Conservation (phyloP, 108 stramenopile genomes). For the Fragilaria radians region DNA sequence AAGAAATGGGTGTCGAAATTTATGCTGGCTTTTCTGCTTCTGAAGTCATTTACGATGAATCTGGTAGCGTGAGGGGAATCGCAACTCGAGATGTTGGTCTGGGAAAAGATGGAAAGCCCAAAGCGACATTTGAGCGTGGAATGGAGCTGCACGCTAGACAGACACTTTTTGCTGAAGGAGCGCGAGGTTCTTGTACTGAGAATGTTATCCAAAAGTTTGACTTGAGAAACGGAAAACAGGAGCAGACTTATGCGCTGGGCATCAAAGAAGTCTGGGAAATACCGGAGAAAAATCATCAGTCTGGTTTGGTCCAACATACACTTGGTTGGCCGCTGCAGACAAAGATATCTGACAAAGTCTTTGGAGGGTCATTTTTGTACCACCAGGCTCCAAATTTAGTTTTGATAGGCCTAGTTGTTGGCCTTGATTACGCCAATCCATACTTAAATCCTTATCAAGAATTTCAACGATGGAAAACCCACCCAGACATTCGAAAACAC, state of each 20-base stretch:
- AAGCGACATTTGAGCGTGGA: constrained; percentile 94
- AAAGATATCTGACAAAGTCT: constrained; percentile 62
- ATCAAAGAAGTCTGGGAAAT: constrained; percentile 99
- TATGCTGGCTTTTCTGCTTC: constrained; percentile 96
- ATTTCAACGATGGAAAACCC: constrained; percentile 98
- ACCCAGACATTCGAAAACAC: constrained; percentile 81
- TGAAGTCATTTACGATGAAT: constrained; percentile 82
- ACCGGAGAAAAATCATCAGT: constrained; percentile 80
- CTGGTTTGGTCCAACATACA: constrained; percentile 97
- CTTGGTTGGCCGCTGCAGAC: constrained; percentile 94
- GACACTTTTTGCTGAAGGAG: constrained; percentile 98
- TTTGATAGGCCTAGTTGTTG: constrained; percentile 92
- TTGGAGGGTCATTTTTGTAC: constrained; percentile 96
- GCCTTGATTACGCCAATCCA: constrained; percentile 98
- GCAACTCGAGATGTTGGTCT: constrained; percentile 97
- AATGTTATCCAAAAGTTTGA: constrained; percentile 84
- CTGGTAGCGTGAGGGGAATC: constrained; percentile 71
- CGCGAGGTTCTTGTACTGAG: constrained; percentile 93
- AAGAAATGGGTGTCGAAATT: constrained; percentile 96
- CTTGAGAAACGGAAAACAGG: constrained; percentile 67
- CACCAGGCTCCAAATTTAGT: constrained; percentile 94
- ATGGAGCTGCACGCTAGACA: constrained; percentile 94
- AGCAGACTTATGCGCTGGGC: constrained; percentile 96
- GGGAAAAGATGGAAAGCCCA: constrained; percentile 82
- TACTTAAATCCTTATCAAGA: constrained; percentile 97